These are phyloP conservation scores for Berberis vulgaris DNA, from an alignment of 164 flowering plant genomes.

Conservation along the genomic window DNA sequence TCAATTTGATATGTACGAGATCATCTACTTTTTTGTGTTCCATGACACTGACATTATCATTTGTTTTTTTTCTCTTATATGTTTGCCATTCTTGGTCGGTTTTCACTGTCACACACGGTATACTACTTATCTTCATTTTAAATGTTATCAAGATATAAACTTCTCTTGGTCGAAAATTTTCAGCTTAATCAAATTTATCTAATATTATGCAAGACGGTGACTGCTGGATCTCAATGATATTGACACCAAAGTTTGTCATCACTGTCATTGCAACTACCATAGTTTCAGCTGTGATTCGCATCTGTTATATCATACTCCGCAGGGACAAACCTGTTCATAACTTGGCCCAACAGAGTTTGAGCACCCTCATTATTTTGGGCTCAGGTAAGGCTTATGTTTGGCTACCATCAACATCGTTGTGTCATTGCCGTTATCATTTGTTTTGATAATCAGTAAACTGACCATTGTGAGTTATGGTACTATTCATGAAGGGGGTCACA, in stretches of 20 bases:
- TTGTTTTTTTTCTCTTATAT: too few species aligned
- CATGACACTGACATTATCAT: too few species aligned
- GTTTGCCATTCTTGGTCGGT: too few species aligned
- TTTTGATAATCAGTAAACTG: slow-evolving; percentile 1
- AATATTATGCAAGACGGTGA: too few species aligned
- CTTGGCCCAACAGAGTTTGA: background rate
- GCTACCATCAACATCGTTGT: background rate
- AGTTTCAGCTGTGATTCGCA: background rate
- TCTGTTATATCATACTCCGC: background rate
- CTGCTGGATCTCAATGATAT: too few species aligned
- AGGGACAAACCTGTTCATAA: background rate
- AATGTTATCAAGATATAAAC: too few species aligned
- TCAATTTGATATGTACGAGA: too few species aligned
- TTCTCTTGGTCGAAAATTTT: too few species aligned
- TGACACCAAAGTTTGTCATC: background rate
- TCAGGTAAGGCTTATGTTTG: background rate
- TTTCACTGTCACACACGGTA: too few species aligned
- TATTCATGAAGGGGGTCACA: slow-evolving; percentile 70
- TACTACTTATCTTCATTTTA: too few species aligned
- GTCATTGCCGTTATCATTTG: background rate
- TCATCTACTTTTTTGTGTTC: too few species aligned
- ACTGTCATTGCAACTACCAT: background rate
- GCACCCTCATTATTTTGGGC: slow-evolving; percentile 2
- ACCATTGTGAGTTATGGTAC: background rate
- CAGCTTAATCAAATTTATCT: too few species aligned